These are phyloP conservation scores for Colletotrichum cuscutae DNA, from an alignment of 2,329 filamentous ascomycete genomes.

Conservation along the genomic window DNA sequence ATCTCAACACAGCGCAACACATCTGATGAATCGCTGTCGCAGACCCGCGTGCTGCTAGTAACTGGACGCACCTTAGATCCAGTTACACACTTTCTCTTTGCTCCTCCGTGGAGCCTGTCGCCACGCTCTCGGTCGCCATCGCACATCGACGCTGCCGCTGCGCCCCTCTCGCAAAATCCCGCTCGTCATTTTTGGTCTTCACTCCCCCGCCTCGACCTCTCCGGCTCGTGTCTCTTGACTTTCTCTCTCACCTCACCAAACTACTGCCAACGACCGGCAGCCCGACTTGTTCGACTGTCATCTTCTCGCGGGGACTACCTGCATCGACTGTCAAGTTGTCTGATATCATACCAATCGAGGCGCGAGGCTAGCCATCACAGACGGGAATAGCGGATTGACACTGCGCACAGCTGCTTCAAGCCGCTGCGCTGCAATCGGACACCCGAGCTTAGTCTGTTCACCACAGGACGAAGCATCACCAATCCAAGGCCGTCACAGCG, in stretches of 20 bases:
- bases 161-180: neutral
- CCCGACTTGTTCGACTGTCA: neutral
- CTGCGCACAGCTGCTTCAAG: constrained; percentile 5
- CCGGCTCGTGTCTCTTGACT: neutral
- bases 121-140: constrained; percentile 22
- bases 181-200: neutral
- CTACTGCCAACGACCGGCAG: neutral
- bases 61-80: constrained; percentile 15
- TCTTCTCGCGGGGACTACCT: neutral
- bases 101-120: constrained; percentile 17
- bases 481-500: constrained; percentile 8
- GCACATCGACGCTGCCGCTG: neutral
- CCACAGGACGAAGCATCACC: constrained; percentile 20
- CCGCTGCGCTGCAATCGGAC: constrained; percentile 12
- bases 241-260: neutral
- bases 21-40: constrained; percentile 7
- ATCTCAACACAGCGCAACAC: neutral
- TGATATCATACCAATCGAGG: neutral
- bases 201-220: neutral
- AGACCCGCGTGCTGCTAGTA: constrained; percentile 12
- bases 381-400: neutral
- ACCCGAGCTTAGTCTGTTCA: constrained; percentile 11
- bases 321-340: neutral
- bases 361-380: neutral
- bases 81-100: constrained; percentile 9